These are phyloP conservation scores for Phellinidium pouzarii DNA, from an alignment of 1,284 basidiomycete genomes.

Conservation along the genomic window DNA sequence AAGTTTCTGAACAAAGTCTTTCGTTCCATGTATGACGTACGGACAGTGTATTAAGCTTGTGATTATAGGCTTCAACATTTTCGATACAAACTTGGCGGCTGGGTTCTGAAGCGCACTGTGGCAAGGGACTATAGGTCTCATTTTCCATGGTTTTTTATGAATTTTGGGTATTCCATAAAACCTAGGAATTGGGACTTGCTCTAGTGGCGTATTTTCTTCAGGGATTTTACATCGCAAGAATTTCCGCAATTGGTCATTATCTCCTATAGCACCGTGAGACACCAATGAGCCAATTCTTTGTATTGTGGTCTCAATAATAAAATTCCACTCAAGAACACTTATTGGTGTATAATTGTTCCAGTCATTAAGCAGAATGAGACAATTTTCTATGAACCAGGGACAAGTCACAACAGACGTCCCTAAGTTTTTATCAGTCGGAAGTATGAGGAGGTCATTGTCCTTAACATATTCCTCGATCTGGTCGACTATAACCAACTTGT, in stretches of 20 bases:
- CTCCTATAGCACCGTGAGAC: too few relatives aligned
- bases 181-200: constrained; percentile 20
- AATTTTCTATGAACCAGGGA: constrained; percentile 14
- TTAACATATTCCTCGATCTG: background rate
- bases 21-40: constrained; percentile 24
- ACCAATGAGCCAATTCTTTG: background rate
- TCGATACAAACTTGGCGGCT: constrained; percentile 27
- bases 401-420: constrained; percentile 10
- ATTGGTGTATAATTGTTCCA: constrained; percentile 2
- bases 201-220: background rate
- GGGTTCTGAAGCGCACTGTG: constrained; percentile 29
- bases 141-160: constrained; percentile 30
- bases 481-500: background rate
- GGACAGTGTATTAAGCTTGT: constrained; percentile 22
- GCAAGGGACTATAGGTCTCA: constrained; percentile 31
- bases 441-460: constrained; percentile 13
- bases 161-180: constrained; percentile 30
- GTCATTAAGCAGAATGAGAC: constrained; percentile 10
- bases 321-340: background rate
- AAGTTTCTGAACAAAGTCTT: constrained; percentile 28
- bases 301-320: background rate
- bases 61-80: constrained; percentile 30
- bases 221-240: background rate
- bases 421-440: constrained; percentile 12
- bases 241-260: background rate